phyloP scores from a whole-genome alignment of 208 protist genomes.

The Crithidia brevicula region DNA sequence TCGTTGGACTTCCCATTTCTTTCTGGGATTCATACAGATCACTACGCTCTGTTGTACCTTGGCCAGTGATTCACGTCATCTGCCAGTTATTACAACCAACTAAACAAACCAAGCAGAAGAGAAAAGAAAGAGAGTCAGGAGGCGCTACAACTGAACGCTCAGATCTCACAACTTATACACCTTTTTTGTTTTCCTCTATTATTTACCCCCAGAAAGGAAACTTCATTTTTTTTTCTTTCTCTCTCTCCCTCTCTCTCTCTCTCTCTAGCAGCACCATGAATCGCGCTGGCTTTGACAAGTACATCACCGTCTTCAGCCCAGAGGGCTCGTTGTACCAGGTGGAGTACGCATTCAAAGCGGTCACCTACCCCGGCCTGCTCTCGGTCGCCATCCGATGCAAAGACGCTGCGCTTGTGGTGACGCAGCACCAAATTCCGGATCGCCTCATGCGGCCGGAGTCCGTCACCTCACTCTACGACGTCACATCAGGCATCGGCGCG shows the following conservation, averaged over 20 bases:
- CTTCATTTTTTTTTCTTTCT: background rate
- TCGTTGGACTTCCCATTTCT: too few species aligned
- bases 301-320: slow-evolving; percentile 99
- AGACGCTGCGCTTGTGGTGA: slow-evolving; percentile 95
- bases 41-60: too few species aligned
- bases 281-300: slow-evolving; percentile 96
- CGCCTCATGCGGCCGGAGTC: slow-evolving; percentile 96
- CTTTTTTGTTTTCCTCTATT: too few species aligned
- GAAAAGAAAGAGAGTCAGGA: too few species aligned
- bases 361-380: slow-evolving; percentile 96
- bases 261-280: slow-evolving; percentile 49
- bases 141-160: too few species aligned
- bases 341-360: slow-evolving; percentile 99
- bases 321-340: slow-evolving; percentile 99
- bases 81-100: too few species aligned
- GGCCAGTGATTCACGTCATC: too few species aligned
- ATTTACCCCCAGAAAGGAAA: too few species aligned
- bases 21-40: too few species aligned
- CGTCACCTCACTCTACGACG: slow-evolving; percentile 95
- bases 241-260: background rate
- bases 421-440: slow-evolving; percentile 98
- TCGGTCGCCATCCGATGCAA: slow-evolving; percentile 96
- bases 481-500: slow-evolving; percentile 95
- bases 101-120: too few species aligned
- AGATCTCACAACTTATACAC: background rate